Evolutionary conservation across 192 early-diverging fungal species (phyloP), one percentile per base, ranked within the genome.

Genomic region (Coemansia sp.): DNA sequence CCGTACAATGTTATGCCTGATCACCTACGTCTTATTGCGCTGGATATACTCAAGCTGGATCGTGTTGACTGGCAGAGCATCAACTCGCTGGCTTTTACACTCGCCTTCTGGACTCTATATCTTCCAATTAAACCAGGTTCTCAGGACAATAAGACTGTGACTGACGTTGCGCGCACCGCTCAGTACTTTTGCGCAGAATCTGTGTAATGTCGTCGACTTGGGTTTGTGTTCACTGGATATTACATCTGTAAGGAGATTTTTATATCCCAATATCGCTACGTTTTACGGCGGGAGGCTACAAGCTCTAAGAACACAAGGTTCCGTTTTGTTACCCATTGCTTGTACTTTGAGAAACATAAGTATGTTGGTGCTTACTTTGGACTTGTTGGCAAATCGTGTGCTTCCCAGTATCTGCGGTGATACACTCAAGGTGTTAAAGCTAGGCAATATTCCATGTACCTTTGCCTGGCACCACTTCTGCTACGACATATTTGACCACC

Each of bases 381-480:
- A n/a, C 12, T 60, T 33, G 27, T 36, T 5, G 15, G 27, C 57
- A 3, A 12, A 33, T 15, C 15, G 12, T 6, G 33, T 29, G 5
- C 57, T 60, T 60, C 33, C 57, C 16, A n/a, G 57, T 36, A 36
- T 60, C 22, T 60, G 57, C 6, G 33, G 31, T 4, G 57, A 60
- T 3, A 31, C 27, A 18, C 57, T 60, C 3, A 36, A 15, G 7
- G 33, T 60, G 16, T 18, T 60, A n/a, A 60, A 10, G 13, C 57
- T 36, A 2, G 5, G 36, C 5, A 16, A 36, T 34, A 15, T 36
- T 31, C 57, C 57, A 7, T 33, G 6, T 7, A 36, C 36, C 29
- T 60, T 60, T 60, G 57, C 57, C 27, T 60, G 57, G 57, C 57
- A 36, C 31, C 33, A 36, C 16, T 60, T 60, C 18, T 33, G 57